Evolutionary conservation across 352 stramenopile species (phyloP).

Genomic region (Globisporangium nodosum): DNA sequence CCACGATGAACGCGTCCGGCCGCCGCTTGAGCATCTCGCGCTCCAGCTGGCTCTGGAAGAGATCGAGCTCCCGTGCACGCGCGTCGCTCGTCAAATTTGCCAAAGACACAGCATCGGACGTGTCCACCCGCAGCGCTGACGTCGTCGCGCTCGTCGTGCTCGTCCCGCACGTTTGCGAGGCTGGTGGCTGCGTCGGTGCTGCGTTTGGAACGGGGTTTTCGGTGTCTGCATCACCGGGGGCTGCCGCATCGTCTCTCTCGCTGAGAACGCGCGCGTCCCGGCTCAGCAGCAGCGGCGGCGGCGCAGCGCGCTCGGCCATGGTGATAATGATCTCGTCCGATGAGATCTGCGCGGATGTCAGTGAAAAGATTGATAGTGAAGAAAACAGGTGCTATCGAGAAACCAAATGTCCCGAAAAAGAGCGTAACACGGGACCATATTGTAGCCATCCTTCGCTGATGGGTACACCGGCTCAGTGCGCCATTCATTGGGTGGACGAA

Average conservation of each 20-base stretch:
- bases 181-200: too few species aligned
- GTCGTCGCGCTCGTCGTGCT: too few species aligned
- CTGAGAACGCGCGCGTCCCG: too few species aligned
- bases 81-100: background rate
- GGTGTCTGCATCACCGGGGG: too few species aligned
- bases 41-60: slow-evolving; percentile 37
- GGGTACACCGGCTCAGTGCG: too few species aligned
- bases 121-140: background rate
- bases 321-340: background rate
- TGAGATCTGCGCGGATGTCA: background rate
- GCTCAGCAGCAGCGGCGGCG: too few species aligned
- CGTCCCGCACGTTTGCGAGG: too few species aligned
- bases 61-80: slow-evolving; percentile 7
- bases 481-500: too few species aligned
- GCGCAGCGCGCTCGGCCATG: background rate
- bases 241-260: too few species aligned
- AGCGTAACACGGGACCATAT: background rate
- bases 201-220: too few species aligned
- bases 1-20: slow-evolving; percentile 68
- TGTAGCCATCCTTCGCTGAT: background rate
- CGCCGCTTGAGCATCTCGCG: slow-evolving; percentile 61
- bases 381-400: background rate
- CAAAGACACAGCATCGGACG: background rate
- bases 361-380: background rate
- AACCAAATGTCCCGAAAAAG: background rate